Evolutionary conservation across 1,139 yeast species (phyloP).

Genomic region (Lodderomyces margitis): DNA sequence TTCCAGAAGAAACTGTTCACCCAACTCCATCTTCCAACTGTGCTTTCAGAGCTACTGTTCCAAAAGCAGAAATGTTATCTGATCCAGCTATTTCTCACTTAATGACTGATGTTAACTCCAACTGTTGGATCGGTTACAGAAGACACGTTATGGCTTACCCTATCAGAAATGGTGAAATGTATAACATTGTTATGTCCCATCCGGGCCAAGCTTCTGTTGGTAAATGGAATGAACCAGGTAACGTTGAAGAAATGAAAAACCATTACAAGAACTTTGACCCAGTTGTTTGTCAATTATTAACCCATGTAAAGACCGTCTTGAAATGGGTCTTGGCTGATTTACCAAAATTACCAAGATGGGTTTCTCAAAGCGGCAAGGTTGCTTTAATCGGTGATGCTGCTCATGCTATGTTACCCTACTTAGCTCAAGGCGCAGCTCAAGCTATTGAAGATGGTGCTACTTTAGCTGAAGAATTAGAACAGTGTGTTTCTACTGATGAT

Average conservation of each 20-base stretch:
- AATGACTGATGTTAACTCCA: slow-evolving; percentile 1
- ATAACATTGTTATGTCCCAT: slow-evolving; percentile 1
- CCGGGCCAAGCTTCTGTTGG: slow-evolving; percentile 1
- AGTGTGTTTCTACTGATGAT: background rate
- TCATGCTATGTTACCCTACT: slow-evolving; percentile 1
- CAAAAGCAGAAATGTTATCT: background rate
- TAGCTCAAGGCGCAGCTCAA: slow-evolving; percentile 1
- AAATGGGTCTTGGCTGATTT: slow-evolving; percentile 3
- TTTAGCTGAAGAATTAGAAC: background rate
- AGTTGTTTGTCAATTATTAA: slow-evolving; percentile 1
- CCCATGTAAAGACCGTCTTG: background rate
- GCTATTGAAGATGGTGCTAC: slow-evolving; percentile 2
- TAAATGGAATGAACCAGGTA: slow-evolving; percentile 1
- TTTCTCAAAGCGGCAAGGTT: slow-evolving; percentile 1
- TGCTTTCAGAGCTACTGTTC: slow-evolving; percentile 1
- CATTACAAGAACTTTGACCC: slow-evolving; percentile 1
- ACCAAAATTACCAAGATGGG: slow-evolving; percentile 1
- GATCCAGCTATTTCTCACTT: slow-evolving; percentile 2
- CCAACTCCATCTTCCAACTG: slow-evolving; percentile 2
- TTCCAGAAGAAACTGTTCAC: slow-evolving; percentile 1
- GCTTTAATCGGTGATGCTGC: slow-evolving; percentile 1
- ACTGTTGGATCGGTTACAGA: slow-evolving; percentile 1
- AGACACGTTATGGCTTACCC: slow-evolving; percentile 3
- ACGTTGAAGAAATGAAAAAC: slow-evolving; percentile 1
- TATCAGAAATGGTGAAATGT: slow-evolving; percentile 1